Conservation (phyloP, 441 rosid species). For the Manihot esculenta region DNA sequence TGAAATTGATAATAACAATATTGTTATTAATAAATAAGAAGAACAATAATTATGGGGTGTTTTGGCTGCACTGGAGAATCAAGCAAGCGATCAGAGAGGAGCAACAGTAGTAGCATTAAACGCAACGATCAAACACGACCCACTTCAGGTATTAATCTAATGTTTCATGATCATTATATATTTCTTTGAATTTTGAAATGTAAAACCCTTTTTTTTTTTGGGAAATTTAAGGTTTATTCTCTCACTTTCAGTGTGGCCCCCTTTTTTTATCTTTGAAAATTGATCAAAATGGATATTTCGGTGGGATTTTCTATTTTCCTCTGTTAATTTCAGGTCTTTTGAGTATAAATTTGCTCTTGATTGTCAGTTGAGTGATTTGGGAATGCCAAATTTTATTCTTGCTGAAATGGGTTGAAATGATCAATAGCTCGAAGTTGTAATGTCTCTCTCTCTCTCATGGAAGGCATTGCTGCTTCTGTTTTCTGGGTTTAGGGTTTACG, state of each 20-base stretch:
- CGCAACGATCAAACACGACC: conserved; percentile 35
- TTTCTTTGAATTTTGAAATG: neutral
- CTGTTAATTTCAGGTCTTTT: neutral
- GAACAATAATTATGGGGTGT: conserved; percentile 82
- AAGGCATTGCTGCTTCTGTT: neutral
- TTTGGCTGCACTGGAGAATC: conserved; percentile 46
- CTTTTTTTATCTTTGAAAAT: neutral
- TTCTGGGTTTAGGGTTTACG: conserved; percentile 9
- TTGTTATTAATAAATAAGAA: neutral
- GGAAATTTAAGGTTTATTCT: neutral
- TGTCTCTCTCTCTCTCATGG: no score
- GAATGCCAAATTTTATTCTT: neutral
- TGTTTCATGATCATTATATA: neutral
- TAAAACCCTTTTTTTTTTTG: neutral
- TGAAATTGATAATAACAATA: neutral
- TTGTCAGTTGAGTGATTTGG: neutral
- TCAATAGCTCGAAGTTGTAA: neutral
- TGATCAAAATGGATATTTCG: neutral
- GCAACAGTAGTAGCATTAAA: conserved; percentile 13
- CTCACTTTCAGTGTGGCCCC: conserved; percentile 1
- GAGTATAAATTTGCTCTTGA: neutral
- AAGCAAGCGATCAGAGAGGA: conserved; percentile 35
- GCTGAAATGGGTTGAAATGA: conserved; percentile 5
- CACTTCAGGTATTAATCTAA: conserved; percentile 41
- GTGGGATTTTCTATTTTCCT: neutral